Evolutionary conservation across 169 alveolate species (phyloP).

Genomic region (Plasmodium cynomolgi): DNA sequence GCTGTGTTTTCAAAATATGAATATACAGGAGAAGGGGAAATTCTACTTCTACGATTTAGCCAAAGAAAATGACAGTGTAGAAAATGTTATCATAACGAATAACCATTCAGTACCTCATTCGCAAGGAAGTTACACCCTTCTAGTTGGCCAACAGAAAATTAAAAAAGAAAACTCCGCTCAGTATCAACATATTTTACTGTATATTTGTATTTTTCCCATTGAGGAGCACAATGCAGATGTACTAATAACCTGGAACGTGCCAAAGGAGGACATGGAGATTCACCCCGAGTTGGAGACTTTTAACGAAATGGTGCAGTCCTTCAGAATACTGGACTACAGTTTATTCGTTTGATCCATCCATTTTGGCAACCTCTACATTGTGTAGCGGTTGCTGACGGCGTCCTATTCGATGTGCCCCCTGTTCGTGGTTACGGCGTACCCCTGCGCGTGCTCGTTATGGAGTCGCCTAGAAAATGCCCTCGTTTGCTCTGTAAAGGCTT

Average conservation of each 20-base stretch:
- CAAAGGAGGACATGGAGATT: constrained; percentile 26
- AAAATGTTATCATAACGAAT: constrained; percentile 41
- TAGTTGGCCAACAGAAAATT: constrained; percentile 68
- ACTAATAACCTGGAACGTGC: constrained; percentile 65
- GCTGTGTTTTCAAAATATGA: constrained; percentile 17
- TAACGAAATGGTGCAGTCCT: constrained; percentile 55
- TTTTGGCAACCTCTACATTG: not conserved
- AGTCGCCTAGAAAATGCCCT: not conserved
- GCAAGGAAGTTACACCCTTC: constrained; percentile 21
- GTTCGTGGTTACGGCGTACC: no score
- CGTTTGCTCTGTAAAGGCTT: not conserved
- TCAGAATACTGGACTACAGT: constrained; percentile 19
- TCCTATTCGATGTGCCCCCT: not conserved
- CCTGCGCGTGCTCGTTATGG: not conserved
- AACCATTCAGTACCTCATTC: constrained; percentile 20
- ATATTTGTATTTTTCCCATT: constrained; percentile 27
- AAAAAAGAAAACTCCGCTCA: constrained; percentile 6
- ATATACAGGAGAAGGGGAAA: constrained; percentile 47
- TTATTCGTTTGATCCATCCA: constrained; percentile 6
- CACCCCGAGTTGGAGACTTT: constrained; percentile 39
- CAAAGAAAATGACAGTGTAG: constrained; percentile 31
- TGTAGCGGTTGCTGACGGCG: not conserved
- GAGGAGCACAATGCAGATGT: constrained; percentile 68
- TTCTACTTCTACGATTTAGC: constrained; percentile 73
- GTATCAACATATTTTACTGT: constrained; percentile 25